phyloP scores from a whole-genome alignment of 768 basidiomycete species.

The Hericium rajendrae region DNA sequence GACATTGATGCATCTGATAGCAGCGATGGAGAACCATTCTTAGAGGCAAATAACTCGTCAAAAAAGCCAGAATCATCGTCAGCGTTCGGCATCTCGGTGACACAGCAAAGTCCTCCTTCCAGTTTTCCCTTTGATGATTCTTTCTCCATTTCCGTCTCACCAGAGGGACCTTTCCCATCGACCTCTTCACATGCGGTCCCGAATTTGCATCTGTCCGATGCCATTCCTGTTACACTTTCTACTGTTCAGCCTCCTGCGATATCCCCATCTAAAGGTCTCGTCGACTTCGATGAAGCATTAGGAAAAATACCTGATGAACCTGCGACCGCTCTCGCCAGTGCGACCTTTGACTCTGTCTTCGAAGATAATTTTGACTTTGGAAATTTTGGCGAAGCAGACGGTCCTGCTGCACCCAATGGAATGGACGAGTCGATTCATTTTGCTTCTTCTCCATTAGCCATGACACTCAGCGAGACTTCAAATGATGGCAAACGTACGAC shows the following conservation, averaged over 20 bases:
- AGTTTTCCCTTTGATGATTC: background rate
- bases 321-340: conserved; percentile 27
- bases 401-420: too few species aligned
- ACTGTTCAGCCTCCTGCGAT: too few species aligned
- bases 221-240: background rate
- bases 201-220: conserved; percentile 8
- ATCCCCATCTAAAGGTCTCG: conserved; percentile 25
- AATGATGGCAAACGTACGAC: too few species aligned
- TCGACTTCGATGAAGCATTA: conserved; percentile 71
- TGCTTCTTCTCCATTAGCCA: too few species aligned
- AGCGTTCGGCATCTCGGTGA: background rate
- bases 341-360: conserved; percentile 59
- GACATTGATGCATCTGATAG: conserved; percentile 45
- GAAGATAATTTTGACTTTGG: conserved; percentile 61
- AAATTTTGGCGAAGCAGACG: too few species aligned
- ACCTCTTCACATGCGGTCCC: conserved; percentile 7
- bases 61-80: background rate
- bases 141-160: background rate
- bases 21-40: conserved; percentile 31
- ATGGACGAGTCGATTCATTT: too few species aligned
- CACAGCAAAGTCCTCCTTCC: background rate
- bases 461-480: too few species aligned
- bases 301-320: conserved; percentile 36
- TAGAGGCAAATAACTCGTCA: too few species aligned
- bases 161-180: background rate